A percentile compares a stretch with the other conserved stretches of the same genome.
phyloP scores from a whole-genome alignment of 768 basidiomycete genomes.

The Lentinula raphanica region DNA sequence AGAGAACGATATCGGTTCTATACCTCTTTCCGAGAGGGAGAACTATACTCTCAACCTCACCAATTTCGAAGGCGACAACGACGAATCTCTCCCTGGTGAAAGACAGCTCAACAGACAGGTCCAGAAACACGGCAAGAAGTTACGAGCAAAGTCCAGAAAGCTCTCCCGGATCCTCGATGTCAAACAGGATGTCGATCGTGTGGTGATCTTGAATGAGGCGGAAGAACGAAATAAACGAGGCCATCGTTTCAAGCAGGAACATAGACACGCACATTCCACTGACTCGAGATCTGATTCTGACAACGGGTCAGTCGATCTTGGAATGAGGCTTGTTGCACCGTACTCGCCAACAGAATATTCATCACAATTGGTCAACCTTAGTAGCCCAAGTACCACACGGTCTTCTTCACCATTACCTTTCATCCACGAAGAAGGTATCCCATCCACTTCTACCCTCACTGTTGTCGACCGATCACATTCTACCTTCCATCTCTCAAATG shows the following conservation, averaged over 20 bases:
- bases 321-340: neutral
- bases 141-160: conserved; percentile 40
- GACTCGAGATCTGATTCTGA: neutral
- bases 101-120: conserved; percentile 44
- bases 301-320: neutral
- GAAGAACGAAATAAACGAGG: neutral
- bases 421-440: neutral
- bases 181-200: neutral
- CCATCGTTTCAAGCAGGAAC: no score
- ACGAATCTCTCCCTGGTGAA: conserved; percentile 54
- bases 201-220: neutral
- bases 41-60: conserved; percentile 60
- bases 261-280: neutral
- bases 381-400: neutral
- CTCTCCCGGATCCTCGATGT: conserved; percentile 9
- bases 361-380: neutral
- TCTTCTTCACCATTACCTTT: conserved; percentile 1
- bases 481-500: neutral
- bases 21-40: conserved; percentile 33
- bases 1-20: conserved; percentile 20
- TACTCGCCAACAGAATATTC: conserved; percentile 3
- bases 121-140: conserved; percentile 56
- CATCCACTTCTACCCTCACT: neutral
- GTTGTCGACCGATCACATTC: neutral
- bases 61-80: conserved; percentile 75